Conservation (phyloP, 768 basidiomycete species). For the Tulasnella sp. region DNA sequence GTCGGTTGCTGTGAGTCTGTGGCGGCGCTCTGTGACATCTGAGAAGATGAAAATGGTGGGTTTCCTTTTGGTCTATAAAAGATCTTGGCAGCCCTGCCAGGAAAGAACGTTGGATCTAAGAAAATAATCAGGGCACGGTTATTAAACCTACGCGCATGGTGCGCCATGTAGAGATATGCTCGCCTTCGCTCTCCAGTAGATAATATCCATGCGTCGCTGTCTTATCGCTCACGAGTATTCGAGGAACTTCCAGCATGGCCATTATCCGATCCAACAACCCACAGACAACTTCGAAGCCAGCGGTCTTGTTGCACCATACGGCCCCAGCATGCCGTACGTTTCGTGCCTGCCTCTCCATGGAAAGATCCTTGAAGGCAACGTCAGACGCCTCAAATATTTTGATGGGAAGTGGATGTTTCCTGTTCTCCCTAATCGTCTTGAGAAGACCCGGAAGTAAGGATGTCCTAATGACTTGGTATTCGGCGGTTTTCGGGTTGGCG, state of each 20-base stretch:
- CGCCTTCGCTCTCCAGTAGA: conserved; percentile 76
- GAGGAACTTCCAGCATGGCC: conserved; percentile 89
- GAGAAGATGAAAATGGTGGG: conserved; percentile 18
- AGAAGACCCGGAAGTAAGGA: conserved; percentile 91
- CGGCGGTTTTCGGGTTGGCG: conserved; percentile 93
- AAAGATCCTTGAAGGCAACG: conserved; percentile 76
- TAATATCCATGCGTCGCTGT: conserved; percentile 75
- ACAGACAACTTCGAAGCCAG: conserved; percentile 94
- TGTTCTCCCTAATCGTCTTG: conserved; percentile 95
- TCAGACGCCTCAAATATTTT: conserved; percentile 92
- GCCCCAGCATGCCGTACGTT: conserved; percentile 85
- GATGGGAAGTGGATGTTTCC: conserved; percentile 83
- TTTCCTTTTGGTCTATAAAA: conserved; percentile 59
- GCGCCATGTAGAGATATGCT: conserved; percentile 24
- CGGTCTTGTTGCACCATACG: conserved; percentile 93
- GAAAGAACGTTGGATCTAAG: conserved; percentile 87
- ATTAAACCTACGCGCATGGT: neutral
- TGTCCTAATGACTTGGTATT: conserved; percentile 96
- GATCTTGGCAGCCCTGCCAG: conserved; percentile 86
- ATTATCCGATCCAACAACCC: conserved; percentile 90
- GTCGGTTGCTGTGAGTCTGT: neutral
- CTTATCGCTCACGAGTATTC: conserved; percentile 48
- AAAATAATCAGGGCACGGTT: neutral
- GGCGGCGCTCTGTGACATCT: conserved; percentile 1
- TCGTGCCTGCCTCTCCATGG: conserved; percentile 69